phyloP scores from a whole-genome alignment of 495 filamentous ascomycete genomes.

The Paragyromitra xinjiangensis region DNA sequence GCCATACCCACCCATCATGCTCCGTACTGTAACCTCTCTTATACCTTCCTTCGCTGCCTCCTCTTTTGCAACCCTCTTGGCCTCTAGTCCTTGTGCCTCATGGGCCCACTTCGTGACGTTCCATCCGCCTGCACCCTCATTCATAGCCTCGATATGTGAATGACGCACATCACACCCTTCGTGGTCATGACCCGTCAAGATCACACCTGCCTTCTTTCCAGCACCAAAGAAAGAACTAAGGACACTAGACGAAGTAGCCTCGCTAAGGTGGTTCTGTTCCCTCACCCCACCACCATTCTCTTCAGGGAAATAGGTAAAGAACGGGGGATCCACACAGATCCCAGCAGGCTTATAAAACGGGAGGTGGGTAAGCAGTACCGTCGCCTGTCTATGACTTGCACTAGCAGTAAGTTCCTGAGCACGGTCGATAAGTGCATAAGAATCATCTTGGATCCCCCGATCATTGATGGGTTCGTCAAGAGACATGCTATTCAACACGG shows the following conservation, averaged over 20 bases:
- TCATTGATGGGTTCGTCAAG: slow-evolving; percentile 82
- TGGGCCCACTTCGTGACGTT: slow-evolving; percentile 61
- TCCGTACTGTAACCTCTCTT: slow-evolving; percentile 92
- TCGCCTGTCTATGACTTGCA: slow-evolving; percentile 64
- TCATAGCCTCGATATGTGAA: slow-evolving; percentile 56
- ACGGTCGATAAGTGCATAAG: slow-evolving; percentile 79
- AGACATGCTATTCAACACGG: slow-evolving; percentile 90
- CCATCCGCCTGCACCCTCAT: slow-evolving; percentile 58
- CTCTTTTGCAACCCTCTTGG: slow-evolving; percentile 55
- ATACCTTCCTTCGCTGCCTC: slow-evolving; percentile 64
- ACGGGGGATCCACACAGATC: slow-evolving; percentile 83
- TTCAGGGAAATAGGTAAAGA: slow-evolving; percentile 74
- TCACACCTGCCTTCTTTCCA: slow-evolving; percentile 72
- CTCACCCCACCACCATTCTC: slow-evolving; percentile 73
- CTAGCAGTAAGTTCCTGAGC: slow-evolving; percentile 58
- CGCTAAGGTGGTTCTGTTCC: slow-evolving; percentile 90
- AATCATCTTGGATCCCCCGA: slow-evolving; percentile 70
- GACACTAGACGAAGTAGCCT: slow-evolving; percentile 70
- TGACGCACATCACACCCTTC: slow-evolving; percentile 90
- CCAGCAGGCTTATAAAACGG: slow-evolving; percentile 85
- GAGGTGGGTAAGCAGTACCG: slow-evolving; percentile 88
- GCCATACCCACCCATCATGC: slow-evolving; percentile 96
- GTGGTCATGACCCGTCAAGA: slow-evolving; percentile 94
- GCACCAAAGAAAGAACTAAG: slow-evolving; percentile 80
- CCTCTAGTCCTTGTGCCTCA: slow-evolving; percentile 23